Evolutionary conservation across 164 flowering plant species (phyloP), one percentile per base, ranked within the genome.

Genomic region (Nymphaea colorata): DNA sequence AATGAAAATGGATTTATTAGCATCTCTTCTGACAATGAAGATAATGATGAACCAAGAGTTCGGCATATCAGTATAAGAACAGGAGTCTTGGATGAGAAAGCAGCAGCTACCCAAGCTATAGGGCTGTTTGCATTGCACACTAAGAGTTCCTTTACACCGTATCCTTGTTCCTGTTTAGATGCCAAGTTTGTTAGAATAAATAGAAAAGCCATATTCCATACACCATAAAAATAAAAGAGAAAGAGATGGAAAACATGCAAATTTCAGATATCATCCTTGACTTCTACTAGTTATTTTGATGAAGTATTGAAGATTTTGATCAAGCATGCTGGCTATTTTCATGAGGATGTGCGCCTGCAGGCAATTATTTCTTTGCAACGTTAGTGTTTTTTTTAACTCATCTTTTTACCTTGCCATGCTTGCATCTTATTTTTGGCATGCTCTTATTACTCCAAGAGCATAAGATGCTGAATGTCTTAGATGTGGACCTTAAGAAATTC

Each of bases 81-180:
- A 62, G 99, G 97, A 60, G 96, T 94, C 8, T 81, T 94, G 81
- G 99, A 94, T 84, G 98, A 94, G 79, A 94, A 91, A 84, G 97
- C 99, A 71, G 99, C 99, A 70, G 99, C 99, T 72, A 94, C 96
- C 61, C 98, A 94, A 82, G 97, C 97, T 64, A 85, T 94, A 77
- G 96, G 98, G 66, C 72, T 88, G 66, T 91, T 91, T 82, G 91
- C 98, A 4, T 76, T 82, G 67, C 99, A 94, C 67, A 81, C 96
- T 18, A 94, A 84, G 77, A 75, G 76, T 72, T 80, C 82, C 69
- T 94, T 73, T 82, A 93, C 91, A 61, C 99, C 91, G 99, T 94
- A 90, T 90, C 95, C 96, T 83, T 77, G 69, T 41, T 25, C 51
- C 5, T 47, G 55, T n/a, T 61, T n/a, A 61, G 63, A 61, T 61